These are phyloP conservation scores for Pythium phragmiticola DNA, from an alignment of 352 stramenopile species.

Conservation along the genomic window DNA sequence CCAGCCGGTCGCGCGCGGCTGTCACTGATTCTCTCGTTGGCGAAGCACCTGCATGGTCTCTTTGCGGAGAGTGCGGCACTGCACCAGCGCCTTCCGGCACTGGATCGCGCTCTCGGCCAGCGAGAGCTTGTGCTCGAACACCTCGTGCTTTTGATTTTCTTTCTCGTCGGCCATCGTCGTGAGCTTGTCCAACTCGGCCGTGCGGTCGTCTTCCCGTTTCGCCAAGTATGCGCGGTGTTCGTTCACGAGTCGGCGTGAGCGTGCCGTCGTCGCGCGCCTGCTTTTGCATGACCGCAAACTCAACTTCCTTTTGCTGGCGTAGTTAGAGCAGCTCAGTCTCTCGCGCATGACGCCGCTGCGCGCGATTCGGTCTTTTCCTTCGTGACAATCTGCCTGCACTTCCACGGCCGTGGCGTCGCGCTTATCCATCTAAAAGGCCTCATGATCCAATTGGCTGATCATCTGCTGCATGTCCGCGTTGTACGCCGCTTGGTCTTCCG, in stretches of 20 bases:
- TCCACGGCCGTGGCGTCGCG: slow-evolving; percentile 56
- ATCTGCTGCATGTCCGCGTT: slow-evolving; percentile 83
- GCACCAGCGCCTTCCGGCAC: slow-evolving; percentile 65
- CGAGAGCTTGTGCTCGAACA: slow-evolving; percentile 76
- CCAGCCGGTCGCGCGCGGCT: slow-evolving; percentile 74
- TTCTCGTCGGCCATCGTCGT: slow-evolving; percentile 40
- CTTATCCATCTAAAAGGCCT: slow-evolving; percentile 73
- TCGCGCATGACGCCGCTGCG: slow-evolving; percentile 52
- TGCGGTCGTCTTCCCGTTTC: slow-evolving; percentile 78
- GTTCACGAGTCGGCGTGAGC: slow-evolving; percentile 63
- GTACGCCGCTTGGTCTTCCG: slow-evolving; percentile 53
- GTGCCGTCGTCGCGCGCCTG: slow-evolving; percentile 60
- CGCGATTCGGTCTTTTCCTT: slow-evolving; percentile 48
- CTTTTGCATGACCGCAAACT: slow-evolving; percentile 71
- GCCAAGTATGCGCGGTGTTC: slow-evolving; percentile 81
- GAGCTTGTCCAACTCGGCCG: slow-evolving; percentile 55
- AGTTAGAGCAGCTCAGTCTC: slow-evolving; percentile 78
- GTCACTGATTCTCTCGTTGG: slow-evolving; percentile 78
- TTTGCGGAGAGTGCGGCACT: slow-evolving; percentile 77
- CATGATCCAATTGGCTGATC: slow-evolving; percentile 72
- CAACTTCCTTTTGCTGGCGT: slow-evolving; percentile 67
- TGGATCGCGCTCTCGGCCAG: slow-evolving; percentile 71
- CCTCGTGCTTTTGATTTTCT: slow-evolving; percentile 64
- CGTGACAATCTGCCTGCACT: slow-evolving; percentile 47
- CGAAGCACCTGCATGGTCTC: slow-evolving; percentile 74